These are phyloP conservation scores for Calocera cornea DNA, from an alignment of 768 basidiomycete species.

Conservation along the genomic window DNA sequence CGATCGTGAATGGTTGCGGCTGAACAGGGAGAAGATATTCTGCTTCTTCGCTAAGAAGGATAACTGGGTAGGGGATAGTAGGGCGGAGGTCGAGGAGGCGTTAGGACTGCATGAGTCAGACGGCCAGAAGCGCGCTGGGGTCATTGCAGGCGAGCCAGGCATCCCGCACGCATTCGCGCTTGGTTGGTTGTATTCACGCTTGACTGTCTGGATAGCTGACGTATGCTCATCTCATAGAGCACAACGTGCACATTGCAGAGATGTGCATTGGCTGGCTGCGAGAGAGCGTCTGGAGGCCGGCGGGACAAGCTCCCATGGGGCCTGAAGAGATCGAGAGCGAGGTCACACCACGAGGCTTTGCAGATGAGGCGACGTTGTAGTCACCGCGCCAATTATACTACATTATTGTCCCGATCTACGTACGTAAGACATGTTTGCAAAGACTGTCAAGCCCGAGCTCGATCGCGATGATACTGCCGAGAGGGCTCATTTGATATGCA, in stretches of 20 bases:
- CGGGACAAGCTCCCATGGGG: not conserved
- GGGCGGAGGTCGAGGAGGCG: not conserved
- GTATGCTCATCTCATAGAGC: not conserved
- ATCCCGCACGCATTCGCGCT: not conserved
- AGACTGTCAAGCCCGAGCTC: not conserved
- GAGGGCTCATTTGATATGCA: not conserved
- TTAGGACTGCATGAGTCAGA: not conserved
- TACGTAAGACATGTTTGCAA: not conserved
- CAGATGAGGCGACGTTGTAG: not conserved
- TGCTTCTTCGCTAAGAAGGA: not conserved
- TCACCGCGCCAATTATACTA: not conserved
- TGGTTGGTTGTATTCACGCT: not conserved
- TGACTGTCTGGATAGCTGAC: not conserved
- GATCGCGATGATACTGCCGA: not conserved
- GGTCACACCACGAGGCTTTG: not conserved
- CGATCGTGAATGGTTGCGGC: not conserved
- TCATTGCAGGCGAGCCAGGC: not conserved
- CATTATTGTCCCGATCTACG: not conserved
- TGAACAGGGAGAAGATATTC: not conserved
- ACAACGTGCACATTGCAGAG: not conserved
- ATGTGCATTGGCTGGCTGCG: not conserved
- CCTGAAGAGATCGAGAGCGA: not conserved
- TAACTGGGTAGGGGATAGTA: not conserved
- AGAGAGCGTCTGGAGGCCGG: not conserved
- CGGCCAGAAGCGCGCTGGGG: not conserved